phyloP scores from a whole-genome alignment of 176 grass and related monocot species.

The Carex kokanica region DNA sequence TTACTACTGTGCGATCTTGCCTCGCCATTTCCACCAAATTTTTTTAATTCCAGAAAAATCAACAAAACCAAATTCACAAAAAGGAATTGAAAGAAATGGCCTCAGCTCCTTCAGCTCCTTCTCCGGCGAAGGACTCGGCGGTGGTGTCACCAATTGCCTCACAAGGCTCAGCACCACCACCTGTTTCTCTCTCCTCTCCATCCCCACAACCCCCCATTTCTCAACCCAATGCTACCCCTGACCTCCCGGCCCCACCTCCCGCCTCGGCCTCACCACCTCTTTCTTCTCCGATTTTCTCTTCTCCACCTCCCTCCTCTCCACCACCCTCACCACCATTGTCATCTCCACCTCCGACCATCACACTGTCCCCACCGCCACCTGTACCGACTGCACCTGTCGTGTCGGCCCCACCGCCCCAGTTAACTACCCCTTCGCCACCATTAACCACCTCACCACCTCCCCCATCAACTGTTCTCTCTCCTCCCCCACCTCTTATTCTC shows the following conservation, averaged over 20 bases:
- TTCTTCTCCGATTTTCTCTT: neutral
- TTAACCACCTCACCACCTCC: conserved; percentile 23
- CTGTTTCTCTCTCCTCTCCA: neutral
- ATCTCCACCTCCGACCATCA: conserved; percentile 13
- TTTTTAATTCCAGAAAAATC: no score
- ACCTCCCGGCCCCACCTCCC: conserved; percentile 32
- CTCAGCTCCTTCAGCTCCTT: conserved; percentile 46
- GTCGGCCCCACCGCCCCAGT: neutral
- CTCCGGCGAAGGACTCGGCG: conserved; percentile 17
- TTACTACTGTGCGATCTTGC: neutral
- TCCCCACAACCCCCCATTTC: conserved; percentile 27
- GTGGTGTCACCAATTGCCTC: conserved; percentile 17
- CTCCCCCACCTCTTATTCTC: conserved; percentile 24
- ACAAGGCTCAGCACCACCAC: conserved; percentile 24
- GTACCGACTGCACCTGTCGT: conserved; percentile 21
- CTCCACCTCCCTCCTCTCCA: conserved; percentile 27
- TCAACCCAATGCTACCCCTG: conserved; percentile 48
- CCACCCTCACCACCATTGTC: conserved; percentile 6
- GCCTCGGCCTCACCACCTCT: conserved; percentile 17
- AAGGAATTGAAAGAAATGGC: conserved; percentile 43
- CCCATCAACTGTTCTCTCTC: conserved; percentile 13
- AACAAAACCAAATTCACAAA: neutral
- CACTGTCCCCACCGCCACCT: conserved; percentile 19
- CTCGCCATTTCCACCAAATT: no score
- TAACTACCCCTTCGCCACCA: conserved; percentile 14